Conservation (phyloP, 306 rosid genomes). For the Vachellia collinsii region DNA sequence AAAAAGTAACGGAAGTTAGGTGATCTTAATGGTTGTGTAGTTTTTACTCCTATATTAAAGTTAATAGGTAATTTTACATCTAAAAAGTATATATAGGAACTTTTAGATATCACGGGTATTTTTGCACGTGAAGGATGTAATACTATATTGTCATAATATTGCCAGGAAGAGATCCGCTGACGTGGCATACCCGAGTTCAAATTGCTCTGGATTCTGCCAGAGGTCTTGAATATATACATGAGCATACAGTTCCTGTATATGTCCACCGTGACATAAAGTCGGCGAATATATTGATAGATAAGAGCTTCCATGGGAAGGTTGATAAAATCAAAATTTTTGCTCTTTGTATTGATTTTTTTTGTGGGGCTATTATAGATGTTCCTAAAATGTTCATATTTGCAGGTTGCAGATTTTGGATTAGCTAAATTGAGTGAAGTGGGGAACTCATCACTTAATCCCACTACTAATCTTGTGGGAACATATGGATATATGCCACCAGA, state of each 20-base stretch:
- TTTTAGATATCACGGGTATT: no score
- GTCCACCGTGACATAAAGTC: conserved; percentile 1
- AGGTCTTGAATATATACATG: neutral
- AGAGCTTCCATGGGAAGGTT: neutral
- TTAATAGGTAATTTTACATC: no score
- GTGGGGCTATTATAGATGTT: neutral
- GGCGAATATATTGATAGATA: neutral
- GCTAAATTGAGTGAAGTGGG: neutral
- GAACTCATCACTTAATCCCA: neutral
- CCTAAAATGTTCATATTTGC: neutral
- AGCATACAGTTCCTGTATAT: neutral
- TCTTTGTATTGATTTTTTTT: neutral
- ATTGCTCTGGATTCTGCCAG: neutral
- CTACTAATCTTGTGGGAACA: conserved; percentile 2
- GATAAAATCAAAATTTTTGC: neutral
- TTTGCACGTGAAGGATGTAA: neutral
- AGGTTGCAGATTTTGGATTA: conserved; percentile 6
- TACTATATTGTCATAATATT: neutral
- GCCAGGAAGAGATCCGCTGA: neutral
- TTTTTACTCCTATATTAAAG: no score
- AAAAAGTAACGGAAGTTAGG: no score
- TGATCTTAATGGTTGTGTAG: no score
- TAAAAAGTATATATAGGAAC: no score
- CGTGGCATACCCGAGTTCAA: neutral
- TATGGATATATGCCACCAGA: neutral